A percentile compares a stretch with the other conserved stretches of the same genome.
Conservation (phyloP, 2,329 filamentous ascomycete genomes). For the Paecilomyces niveus region DNA sequence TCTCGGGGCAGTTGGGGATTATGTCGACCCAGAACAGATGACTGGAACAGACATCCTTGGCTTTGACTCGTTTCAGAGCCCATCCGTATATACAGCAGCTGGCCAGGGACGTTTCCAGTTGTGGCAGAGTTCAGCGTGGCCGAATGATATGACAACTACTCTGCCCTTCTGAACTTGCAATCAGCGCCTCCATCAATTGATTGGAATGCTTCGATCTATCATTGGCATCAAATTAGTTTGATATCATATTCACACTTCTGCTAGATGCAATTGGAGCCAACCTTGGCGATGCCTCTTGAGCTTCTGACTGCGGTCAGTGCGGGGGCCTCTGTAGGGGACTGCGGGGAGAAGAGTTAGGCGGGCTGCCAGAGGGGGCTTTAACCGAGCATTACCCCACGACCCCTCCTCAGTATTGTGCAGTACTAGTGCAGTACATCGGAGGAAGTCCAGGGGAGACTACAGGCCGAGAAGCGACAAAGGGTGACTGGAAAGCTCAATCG, state of each 20-base stretch:
- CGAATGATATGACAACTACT: constrained; percentile 31
- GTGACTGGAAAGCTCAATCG: background rate
- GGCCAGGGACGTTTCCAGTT: constrained; percentile 23
- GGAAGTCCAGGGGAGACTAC: background rate
- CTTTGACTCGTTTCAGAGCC: constrained; percentile 27
- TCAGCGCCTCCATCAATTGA: background rate
- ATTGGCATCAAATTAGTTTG: background rate
- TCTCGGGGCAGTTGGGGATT: constrained; percentile 53
- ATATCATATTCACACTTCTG: background rate
- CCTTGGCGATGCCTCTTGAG: background rate
- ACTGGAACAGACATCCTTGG: constrained; percentile 26
- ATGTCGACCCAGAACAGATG: constrained; percentile 42
- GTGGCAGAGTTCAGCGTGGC: constrained; percentile 35
- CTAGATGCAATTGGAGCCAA: background rate
- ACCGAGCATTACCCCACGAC: background rate
- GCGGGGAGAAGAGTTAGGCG: background rate
- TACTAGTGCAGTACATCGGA: background rate
- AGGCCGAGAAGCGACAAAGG: background rate
- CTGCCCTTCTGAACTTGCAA: constrained; percentile 22
- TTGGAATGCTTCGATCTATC: background rate
- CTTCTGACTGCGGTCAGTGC: background rate
- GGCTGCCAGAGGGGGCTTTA: background rate
- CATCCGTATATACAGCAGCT: constrained; percentile 20
- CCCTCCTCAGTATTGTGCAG: background rate
- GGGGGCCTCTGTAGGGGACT: background rate